phyloP scores from a whole-genome alignment of 768 basidiomycete species.

The Russula compacta region DNA sequence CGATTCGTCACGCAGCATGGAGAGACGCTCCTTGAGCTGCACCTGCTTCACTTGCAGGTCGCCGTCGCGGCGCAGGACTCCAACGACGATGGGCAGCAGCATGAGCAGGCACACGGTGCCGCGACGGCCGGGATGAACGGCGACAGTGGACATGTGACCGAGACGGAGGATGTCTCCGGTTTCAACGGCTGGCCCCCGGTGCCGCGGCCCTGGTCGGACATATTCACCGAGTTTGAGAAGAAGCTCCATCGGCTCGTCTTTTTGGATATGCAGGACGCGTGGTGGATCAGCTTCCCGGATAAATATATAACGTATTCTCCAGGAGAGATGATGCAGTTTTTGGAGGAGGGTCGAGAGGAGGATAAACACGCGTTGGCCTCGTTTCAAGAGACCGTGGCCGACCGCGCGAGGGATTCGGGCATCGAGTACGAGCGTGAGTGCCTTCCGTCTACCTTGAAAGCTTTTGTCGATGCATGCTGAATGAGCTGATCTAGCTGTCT shows the following conservation, averaged over 20 bases:
- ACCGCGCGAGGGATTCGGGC: background rate
- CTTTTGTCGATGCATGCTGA: background rate
- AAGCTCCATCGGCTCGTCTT: conserved; percentile 4
- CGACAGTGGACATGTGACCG: background rate
- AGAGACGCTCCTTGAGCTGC: conserved; percentile 6
- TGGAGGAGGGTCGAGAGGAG: conserved; percentile 6
- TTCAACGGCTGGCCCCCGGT: background rate
- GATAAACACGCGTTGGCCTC: background rate
- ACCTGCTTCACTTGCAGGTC: conserved; percentile 7
- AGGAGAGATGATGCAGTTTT: conserved; percentile 2
- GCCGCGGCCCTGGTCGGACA: conserved; percentile 8
- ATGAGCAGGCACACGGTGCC: too few relatives aligned
- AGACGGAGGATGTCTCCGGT: background rate
- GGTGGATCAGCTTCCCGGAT: conserved; percentile 15
- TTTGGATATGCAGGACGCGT: conserved; percentile 7
- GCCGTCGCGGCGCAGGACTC: background rate
- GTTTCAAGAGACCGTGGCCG: background rate
- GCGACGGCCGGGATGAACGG: background rate
- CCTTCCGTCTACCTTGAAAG: background rate
- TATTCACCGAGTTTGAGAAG: background rate
- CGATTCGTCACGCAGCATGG: conserved; percentile 2
- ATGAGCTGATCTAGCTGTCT: background rate
- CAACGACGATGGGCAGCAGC: background rate
- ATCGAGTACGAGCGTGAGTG: conserved; percentile 6
- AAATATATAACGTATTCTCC: conserved; percentile 3